Evolutionary conservation across 768 basidiomycete species (phyloP).

Genomic region (Tylopilus cervinicoccineus): DNA sequence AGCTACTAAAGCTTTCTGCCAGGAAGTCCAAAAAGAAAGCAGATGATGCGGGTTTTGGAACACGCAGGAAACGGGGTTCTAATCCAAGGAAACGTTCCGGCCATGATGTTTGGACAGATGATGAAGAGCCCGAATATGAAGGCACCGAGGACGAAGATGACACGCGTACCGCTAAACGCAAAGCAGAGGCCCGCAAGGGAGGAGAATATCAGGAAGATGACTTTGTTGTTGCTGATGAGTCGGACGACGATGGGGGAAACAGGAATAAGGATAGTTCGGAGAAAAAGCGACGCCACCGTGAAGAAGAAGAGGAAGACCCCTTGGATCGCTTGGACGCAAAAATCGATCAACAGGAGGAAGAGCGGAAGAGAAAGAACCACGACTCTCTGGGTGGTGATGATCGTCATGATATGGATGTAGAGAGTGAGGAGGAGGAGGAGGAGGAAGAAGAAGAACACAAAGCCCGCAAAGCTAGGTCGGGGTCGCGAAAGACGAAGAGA

Average conservation of each 20-base stretch:
- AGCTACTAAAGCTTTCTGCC: slow-evolving; percentile 59
- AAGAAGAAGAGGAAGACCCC: slow-evolving; percentile 49
- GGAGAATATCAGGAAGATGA: slow-evolving; percentile 83
- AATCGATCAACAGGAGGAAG: slow-evolving; percentile 54
- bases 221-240: slow-evolving; percentile 76
- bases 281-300: slow-evolving; percentile 37
- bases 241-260: slow-evolving; percentile 54
- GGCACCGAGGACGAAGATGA: slow-evolving; percentile 63
- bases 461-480: slow-evolving; percentile 53
- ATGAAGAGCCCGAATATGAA: slow-evolving; percentile 57
- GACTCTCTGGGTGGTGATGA: slow-evolving; percentile 33
- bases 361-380: slow-evolving; percentile 40
- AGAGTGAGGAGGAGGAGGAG: slow-evolving; percentile 70
- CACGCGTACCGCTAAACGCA: slow-evolving; percentile 40
- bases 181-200: slow-evolving; percentile 45
- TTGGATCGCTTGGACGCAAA: slow-evolving; percentile 70
- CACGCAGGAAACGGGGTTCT: slow-evolving; percentile 46
- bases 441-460: slow-evolving; percentile 67
- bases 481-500: slow-evolving; percentile 48
- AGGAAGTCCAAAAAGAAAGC: slow-evolving; percentile 60
- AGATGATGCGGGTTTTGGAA: slow-evolving; percentile 47
- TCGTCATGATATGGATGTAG: slow-evolving; percentile 62
- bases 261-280: slow-evolving; percentile 34
- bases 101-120: slow-evolving; percentile 61
- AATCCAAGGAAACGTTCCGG: slow-evolving; percentile 37